Conservation (phyloP, 805 yeast species). For the Wickerhamomyces silvicola region DNA sequence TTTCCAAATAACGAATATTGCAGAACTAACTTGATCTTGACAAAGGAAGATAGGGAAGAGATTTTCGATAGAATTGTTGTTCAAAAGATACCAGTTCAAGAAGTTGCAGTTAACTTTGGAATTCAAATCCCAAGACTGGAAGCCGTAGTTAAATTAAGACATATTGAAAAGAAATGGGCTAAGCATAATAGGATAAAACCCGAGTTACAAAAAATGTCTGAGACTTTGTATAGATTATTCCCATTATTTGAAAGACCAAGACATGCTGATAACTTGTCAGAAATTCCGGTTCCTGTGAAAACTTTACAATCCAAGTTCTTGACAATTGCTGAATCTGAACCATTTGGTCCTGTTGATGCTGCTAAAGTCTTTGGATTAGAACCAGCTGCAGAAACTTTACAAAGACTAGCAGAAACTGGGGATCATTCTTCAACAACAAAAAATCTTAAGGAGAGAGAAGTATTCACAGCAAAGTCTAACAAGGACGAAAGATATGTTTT, state of each 20-base stretch:
- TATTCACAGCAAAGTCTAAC: slow-evolving; percentile 40
- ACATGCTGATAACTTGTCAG: slow-evolving; percentile 74
- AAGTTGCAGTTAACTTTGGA: slow-evolving; percentile 72
- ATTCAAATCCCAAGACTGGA: slow-evolving; percentile 81
- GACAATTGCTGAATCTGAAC: slow-evolving; percentile 89
- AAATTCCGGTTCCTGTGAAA: slow-evolving; percentile 84
- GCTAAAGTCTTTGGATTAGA: slow-evolving; percentile 76
- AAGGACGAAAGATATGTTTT: slow-evolving; percentile 55
- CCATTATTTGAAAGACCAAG: slow-evolving; percentile 53
- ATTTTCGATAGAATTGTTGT: slow-evolving; percentile 52
- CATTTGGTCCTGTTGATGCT: slow-evolving; percentile 94
- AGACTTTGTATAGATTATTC: slow-evolving; percentile 70
- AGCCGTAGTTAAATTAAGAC: slow-evolving; percentile 68
- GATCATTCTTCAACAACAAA: slow-evolving; percentile 36
- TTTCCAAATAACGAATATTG: slow-evolving; percentile 74
- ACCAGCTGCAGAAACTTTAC: slow-evolving; percentile 79
- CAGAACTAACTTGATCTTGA: slow-evolving; percentile 55
- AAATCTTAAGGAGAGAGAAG: slow-evolving; percentile 24
- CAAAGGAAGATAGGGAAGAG: slow-evolving; percentile 50
- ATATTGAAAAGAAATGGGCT: slow-evolving; percentile 58
- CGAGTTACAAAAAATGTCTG: slow-evolving; percentile 55
- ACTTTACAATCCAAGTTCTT: slow-evolving; percentile 76
- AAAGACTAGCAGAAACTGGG: slow-evolving; percentile 55
- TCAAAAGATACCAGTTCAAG: slow-evolving; percentile 55
- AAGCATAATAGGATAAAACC: slow-evolving; percentile 42